Conservation (phyloP, 345 rosid species). For the Dipteronia dyeriana region DNA sequence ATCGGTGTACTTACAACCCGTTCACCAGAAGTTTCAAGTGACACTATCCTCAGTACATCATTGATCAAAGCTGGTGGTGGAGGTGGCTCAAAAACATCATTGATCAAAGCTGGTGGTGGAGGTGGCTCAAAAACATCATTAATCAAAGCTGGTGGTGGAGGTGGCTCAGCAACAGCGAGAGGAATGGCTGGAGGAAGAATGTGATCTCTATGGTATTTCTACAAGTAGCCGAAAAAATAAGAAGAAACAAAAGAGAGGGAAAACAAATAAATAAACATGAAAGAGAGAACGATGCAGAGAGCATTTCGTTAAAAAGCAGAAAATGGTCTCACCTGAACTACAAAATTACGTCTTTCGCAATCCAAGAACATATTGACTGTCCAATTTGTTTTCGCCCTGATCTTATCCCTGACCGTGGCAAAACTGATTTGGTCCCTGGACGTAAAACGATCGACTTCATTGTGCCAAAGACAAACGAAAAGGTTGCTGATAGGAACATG, state of each 20-base stretch:
- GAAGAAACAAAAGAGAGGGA: not conserved
- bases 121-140: constrained; percentile 40
- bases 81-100: constrained; percentile 40
- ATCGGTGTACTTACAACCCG: constrained; percentile 25
- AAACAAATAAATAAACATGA: not conserved
- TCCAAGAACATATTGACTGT: constrained; percentile 87
- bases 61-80: constrained; percentile 38
- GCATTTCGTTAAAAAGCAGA: not conserved
- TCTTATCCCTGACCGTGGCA: constrained; percentile 89
- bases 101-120: constrained; percentile 35
- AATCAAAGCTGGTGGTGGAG: constrained; percentile 39
- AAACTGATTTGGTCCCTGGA: constrained; percentile 98
- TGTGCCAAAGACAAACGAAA: constrained; percentile 95
- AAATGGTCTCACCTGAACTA: constrained; percentile 76
- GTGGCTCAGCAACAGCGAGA: constrained; percentile 35
- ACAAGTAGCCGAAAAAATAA: constrained; percentile 26
- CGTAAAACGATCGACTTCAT: constrained; percentile 96
- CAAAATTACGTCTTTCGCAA: constrained; percentile 97
- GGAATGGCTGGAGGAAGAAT: constrained; percentile 42
- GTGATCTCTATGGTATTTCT: constrained; percentile 78
- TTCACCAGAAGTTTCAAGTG: constrained; percentile 38
- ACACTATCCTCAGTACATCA: constrained; percentile 36
- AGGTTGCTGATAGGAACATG: constrained; percentile 93
- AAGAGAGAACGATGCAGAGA: not conserved
- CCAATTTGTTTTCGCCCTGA: constrained; percentile 76